These are phyloP conservation scores for Manihot esculenta DNA, from an alignment of 441 rosid species.

Conservation along the genomic window DNA sequence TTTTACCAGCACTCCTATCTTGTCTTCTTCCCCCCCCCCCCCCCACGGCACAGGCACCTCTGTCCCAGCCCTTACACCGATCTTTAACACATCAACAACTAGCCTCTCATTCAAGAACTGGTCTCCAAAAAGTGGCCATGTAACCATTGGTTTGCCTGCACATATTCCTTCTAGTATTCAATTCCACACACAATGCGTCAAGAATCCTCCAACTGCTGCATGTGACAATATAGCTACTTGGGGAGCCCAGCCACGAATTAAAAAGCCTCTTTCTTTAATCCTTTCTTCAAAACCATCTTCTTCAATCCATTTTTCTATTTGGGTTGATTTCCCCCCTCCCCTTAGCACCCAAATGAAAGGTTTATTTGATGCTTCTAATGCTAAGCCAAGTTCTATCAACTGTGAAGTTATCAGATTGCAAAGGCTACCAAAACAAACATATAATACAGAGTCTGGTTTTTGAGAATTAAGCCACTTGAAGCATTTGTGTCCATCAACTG, in stretches of 20 bases:
- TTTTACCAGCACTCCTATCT: slow-evolving; percentile 29
- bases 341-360: slow-evolving; percentile 46
- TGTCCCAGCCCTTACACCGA: slow-evolving; percentile 33
- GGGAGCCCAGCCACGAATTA: slow-evolving; percentile 46
- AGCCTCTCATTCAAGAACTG: slow-evolving; percentile 42
- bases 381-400: slow-evolving; percentile 37
- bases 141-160: slow-evolving; percentile 36
- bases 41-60: slow-evolving; percentile 26
- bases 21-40: slow-evolving; percentile 39
- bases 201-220: slow-evolving; percentile 38
- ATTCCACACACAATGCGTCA: slow-evolving; percentile 51
- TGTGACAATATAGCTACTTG: slow-evolving; percentile 40
- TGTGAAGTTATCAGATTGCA: slow-evolving; percentile 21
- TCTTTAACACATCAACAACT: slow-evolving; percentile 26
- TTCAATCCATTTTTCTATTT: slow-evolving; percentile 26
- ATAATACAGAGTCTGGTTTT: slow-evolving; percentile 31
- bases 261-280: slow-evolving; percentile 25
- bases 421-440: slow-evolving; percentile 43
- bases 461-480: slow-evolving; percentile 40
- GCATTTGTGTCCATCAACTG: slow-evolving; percentile 9
- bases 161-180: slow-evolving; percentile 33
- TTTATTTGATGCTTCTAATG: slow-evolving; percentile 34
- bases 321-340: slow-evolving; percentile 1
- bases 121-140: no score
- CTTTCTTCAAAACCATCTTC: slow-evolving; percentile 33